Evolutionary conservation across 1,284 basidiomycete species (phyloP), one percentile per base, ranked within the genome.

Genomic region (Apiotrichum brassicae): DNA sequence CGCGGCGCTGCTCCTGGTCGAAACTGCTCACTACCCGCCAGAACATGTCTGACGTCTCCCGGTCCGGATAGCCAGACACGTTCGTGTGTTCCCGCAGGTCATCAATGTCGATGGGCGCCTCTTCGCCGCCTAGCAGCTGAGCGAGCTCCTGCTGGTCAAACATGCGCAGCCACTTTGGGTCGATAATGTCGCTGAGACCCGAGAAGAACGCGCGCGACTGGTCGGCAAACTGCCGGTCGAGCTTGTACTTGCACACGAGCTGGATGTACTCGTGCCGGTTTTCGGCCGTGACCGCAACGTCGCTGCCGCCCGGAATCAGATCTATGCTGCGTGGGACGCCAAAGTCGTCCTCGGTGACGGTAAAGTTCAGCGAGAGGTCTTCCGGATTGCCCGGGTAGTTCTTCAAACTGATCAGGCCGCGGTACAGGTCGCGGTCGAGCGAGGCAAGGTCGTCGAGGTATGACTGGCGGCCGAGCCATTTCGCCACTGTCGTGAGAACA

Each of bases 101-200:
- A 14, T 84, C 81, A 9, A 95, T 62, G 66, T 93, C 86, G 50
- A 95, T 84, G 0, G 85, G 82, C 0, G 84, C 77, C 57, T 91
- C 84, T 35, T 86, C 85, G 6, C 89, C 89, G 0, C 89, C 88
- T 9, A 94, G 77, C 0, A 92, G 75, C 51, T 88, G 84, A 61
- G 88, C 87, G 2, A 94, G 76, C 70, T 95, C 92, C 64, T 87
- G 84, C 64, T 92, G 90, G 68, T 94, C 91, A 75, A 95, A 97
- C 87, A 95, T 92, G 37, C 88, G 78, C 25, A 95, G 76, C 90
- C 90, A 95, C 62, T 87, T 87, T 1, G 81, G 81, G 57, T 93
- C 85, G 65, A 95, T 86, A 72, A 95, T 85, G 61, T 92, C 87
- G 9, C 83, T 84, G 33, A 95, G 73, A 1, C 92, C 91, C 23